Conservation (phyloP, 352 stramenopile genomes). For the Aphanomyces astaci region DNA sequence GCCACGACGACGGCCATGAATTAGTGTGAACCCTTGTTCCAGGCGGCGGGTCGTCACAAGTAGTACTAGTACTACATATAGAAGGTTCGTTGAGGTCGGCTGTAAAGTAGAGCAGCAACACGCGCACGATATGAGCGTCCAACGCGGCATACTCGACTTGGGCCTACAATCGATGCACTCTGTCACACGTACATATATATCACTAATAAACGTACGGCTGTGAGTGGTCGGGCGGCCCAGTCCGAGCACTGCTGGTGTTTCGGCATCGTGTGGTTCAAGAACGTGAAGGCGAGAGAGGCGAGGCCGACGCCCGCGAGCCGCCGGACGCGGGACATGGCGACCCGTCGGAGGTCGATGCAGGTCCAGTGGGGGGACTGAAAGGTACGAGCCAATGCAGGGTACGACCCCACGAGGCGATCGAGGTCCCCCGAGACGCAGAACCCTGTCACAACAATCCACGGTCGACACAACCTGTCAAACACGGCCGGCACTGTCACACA, state of each 20-base stretch:
- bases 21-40: no score
- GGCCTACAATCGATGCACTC: background rate
- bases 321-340: background rate
- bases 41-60: no score
- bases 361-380: background rate
- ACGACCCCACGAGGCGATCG: background rate
- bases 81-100: background rate
- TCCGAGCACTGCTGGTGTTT: slow-evolving; percentile 21
- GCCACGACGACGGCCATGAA: background rate
- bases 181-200: background rate
- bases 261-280: background rate
- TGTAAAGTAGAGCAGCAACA: slow-evolving; percentile 9
- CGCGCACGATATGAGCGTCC: background rate
- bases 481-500: background rate
- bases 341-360: slow-evolving; percentile 14
- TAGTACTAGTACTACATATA: no score
- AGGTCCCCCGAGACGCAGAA: slow-evolving; percentile 19
- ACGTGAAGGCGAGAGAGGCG: background rate
- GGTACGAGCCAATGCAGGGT: background rate
- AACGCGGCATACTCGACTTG: slow-evolving; percentile 19
- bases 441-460: background rate
- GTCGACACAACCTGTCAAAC: background rate
- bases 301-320: background rate
- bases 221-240: slow-evolving; percentile 6
- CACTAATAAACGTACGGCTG: background rate